Base-by-base conservation (phyloP, 192 early-diverging fungal genomes). In the Mortierella antarctica region DNA sequence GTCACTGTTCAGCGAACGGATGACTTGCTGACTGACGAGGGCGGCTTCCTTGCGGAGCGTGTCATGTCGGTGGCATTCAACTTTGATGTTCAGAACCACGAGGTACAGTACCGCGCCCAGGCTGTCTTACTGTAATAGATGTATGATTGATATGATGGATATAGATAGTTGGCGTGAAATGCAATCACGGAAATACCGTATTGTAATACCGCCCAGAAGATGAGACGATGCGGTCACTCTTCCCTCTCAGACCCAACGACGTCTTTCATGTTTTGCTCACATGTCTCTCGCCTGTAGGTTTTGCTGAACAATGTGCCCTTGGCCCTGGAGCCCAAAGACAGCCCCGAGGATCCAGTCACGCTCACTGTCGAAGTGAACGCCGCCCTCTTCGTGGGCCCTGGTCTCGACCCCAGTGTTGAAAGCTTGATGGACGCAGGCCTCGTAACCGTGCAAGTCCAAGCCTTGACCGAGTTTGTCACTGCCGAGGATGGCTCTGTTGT, bases 1-100 rank as follows among this genome's bases (percentile, higher is more conserved):
- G 87, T 90, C 49, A 88, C 87, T 10, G 87, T 90, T 21, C 84
- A 86, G 60, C 82, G 87, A 10, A 82, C 86, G 13, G 89, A 90
- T 59, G 89, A 90, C 51, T 82, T 90, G 15, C 66, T 90, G 18
- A 80, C 85, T 42, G 89, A 90, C 67, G 83, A 88, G 59, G 89
- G 89, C 48, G 70, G 83, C 55, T 76, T 88, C 56, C 72, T 90
- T 39, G 89, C 87, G 17, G 89, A 90, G 71, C 81, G 87, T 52
- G 44, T 88, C 62, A 84, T 86, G 84, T 77, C 87, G 47, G 87
- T 90, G n/a, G 81, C 84, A 45, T 82, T 90, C n/a, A 77, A 82
- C 45, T 90, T 90, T 83, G 89, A 88, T 66, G 76, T 90, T 21
- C 56, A 83, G 45, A 74, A 88, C 39, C 74, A 87, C 31, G 80